Conservation (phyloP, 108 stramenopile genomes). For the Epithemia pelagica region DNA sequence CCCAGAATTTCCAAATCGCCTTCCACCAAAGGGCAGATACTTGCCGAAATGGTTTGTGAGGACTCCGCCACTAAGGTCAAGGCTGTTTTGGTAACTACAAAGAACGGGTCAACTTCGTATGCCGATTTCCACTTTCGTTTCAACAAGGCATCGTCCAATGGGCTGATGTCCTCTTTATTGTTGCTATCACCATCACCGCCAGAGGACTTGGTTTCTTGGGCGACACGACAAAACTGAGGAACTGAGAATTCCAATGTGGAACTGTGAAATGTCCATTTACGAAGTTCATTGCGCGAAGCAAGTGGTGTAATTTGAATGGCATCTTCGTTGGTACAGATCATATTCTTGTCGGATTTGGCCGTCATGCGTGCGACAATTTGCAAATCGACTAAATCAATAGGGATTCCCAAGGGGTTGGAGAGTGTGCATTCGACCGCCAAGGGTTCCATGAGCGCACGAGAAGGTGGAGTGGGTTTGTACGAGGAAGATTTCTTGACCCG, state of each 20-base stretch:
- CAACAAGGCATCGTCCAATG: no score
- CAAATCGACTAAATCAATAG: slow-evolving; percentile 49
- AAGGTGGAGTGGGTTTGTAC: slow-evolving; percentile 27
- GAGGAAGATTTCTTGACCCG: slow-evolving; percentile 51
- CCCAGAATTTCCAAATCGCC: slow-evolving; percentile 75
- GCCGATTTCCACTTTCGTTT: slow-evolving; percentile 27
- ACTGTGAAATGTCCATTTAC: slow-evolving; percentile 59
- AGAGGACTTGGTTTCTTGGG: slow-evolving; percentile 11
- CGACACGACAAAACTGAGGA: slow-evolving; percentile 57
- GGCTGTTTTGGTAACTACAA: slow-evolving; percentile 64
- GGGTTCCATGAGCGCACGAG: slow-evolving; percentile 69
- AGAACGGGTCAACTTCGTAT: slow-evolving; percentile 40
- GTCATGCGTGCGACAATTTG: slow-evolving; percentile 68
- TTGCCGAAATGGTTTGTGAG: slow-evolving; percentile 26
- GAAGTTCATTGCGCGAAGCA: slow-evolving; percentile 12
- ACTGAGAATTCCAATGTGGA: slow-evolving; percentile 45
- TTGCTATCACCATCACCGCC: slow-evolving; percentile 1
- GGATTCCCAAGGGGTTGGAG: slow-evolving; percentile 57
- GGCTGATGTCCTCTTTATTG: not conserved
- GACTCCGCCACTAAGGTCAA: slow-evolving; percentile 37
- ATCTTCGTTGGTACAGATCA: slow-evolving; percentile 60
- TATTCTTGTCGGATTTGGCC: slow-evolving; percentile 24
- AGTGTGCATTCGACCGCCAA: slow-evolving; percentile 51
- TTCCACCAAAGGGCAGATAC: slow-evolving; percentile 62
- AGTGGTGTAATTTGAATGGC: slow-evolving; percentile 31